These are phyloP conservation scores for Exophiala bonariae DNA, from an alignment of 2,329 filamentous ascomycete genomes.

Conservation along the genomic window DNA sequence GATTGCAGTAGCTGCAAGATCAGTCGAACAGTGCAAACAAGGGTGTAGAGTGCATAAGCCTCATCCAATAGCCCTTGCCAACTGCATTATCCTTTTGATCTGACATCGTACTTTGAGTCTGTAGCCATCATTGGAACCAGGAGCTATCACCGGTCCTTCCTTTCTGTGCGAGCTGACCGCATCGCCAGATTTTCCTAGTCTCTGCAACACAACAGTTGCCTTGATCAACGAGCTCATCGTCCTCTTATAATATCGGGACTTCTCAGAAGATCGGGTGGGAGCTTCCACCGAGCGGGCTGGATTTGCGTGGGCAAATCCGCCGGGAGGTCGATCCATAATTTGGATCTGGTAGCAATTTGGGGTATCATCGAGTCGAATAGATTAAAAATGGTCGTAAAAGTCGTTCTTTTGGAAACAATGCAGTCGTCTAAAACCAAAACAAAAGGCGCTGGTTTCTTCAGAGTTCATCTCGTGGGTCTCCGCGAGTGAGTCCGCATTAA, in stretches of 20 bases:
- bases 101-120: background rate
- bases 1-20: no score
- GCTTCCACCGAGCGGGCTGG: background rate
- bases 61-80: slow-evolving; percentile 13
- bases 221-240: slow-evolving; percentile 7
- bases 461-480: slow-evolving; percentile 17
- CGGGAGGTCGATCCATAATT: slow-evolving; percentile 1
- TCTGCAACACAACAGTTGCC: background rate
- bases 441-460: slow-evolving; percentile 1
- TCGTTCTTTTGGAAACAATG: background rate
- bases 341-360: background rate
- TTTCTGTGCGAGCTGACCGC: background rate
- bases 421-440: background rate
- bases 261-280: slow-evolving; percentile 9
- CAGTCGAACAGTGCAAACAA: slow-evolving; percentile 1
- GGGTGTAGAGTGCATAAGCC: slow-evolving; percentile 18
- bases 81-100: background rate
- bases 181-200: background rate
- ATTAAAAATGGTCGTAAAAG: background rate
- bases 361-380: background rate
- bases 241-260: slow-evolving; percentile 7
- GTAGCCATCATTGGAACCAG: background rate
- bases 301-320: background rate
- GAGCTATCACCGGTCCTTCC: background rate
- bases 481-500: slow-evolving; percentile 26